Evolutionary conservation across 345 rosid species (phyloP).

Genomic region (Syzygium oleosum): DNA sequence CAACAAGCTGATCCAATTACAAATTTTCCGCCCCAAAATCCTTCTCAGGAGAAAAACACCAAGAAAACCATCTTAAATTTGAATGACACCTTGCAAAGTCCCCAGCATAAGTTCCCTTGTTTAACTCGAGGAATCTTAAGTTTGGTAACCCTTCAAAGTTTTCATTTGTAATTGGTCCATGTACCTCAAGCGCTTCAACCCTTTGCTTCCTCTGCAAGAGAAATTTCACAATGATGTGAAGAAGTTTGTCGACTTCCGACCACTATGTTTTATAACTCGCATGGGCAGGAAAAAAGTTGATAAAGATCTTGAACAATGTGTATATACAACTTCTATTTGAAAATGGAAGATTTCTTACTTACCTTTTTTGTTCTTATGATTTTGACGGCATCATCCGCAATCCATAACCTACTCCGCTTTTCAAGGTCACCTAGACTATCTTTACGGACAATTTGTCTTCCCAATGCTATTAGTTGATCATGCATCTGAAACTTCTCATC

Average conservation of each 20-base stretch:
- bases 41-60: background rate
- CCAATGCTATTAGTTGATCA: background rate
- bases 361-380: background rate
- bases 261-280: background rate
- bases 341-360: background rate
- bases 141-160: background rate
- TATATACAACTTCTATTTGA: no score
- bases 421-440: fast-evolving
- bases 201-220: fast-evolving
- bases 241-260: background rate
- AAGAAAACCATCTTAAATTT: background rate
- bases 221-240: background rate
- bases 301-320: background rate
- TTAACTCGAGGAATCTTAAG: fast-evolving
- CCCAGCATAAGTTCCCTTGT: fast-evolving
- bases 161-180: background rate
- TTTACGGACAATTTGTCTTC: background rate
- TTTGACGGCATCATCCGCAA: fast-evolving
- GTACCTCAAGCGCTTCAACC: background rate
- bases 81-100: fast-evolving
- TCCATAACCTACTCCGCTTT: background rate
- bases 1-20: background rate
- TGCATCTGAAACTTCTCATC: background rate
- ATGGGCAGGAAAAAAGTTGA: fast-evolving
- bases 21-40: background rate